phyloP scores from a whole-genome alignment of 2,329 filamentous ascomycete species.

The Phialocephala sp. region DNA sequence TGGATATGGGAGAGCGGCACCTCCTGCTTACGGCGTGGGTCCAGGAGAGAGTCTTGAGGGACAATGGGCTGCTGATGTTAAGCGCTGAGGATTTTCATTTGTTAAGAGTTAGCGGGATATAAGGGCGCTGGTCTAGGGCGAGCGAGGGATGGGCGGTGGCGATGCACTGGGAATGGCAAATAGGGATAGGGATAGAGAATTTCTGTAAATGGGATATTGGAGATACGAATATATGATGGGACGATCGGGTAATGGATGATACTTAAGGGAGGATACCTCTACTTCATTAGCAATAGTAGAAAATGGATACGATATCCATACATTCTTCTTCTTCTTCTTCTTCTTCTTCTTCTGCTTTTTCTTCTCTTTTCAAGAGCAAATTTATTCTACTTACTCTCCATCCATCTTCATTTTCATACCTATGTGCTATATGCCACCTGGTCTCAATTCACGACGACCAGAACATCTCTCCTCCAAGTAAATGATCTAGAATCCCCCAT shows the following conservation, averaged over 20 bases:
- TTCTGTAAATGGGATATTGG: not conserved
- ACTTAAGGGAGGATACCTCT: not conserved
- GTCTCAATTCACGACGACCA: too few relatives aligned
- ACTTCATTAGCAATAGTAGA: not conserved
- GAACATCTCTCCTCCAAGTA: too few relatives aligned
- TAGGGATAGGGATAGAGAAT: not conserved
- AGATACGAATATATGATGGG: not conserved
- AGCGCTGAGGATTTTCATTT: constrained; percentile 15
- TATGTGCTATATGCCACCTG: too few relatives aligned
- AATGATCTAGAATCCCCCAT: too few relatives aligned
- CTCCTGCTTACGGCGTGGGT: constrained; percentile 32
- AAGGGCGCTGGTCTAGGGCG: too few relatives aligned
- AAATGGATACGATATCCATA: not conserved
- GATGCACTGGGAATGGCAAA: too few relatives aligned
- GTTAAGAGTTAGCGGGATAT: not conserved
- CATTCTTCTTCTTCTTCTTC: not conserved
- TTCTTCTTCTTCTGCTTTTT: not conserved
- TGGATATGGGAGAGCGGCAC: constrained; percentile 35
- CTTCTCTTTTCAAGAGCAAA: not conserved
- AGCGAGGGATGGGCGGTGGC: too few relatives aligned
- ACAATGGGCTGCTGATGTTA: constrained; percentile 31
- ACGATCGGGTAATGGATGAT: not conserved
- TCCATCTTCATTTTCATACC: not conserved
- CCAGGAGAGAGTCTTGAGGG: constrained; percentile 36
- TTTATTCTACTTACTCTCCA: not conserved